Evolutionary conservation across 331 rosid species (phyloP).

Genomic region (Quercus tomentella): DNA sequence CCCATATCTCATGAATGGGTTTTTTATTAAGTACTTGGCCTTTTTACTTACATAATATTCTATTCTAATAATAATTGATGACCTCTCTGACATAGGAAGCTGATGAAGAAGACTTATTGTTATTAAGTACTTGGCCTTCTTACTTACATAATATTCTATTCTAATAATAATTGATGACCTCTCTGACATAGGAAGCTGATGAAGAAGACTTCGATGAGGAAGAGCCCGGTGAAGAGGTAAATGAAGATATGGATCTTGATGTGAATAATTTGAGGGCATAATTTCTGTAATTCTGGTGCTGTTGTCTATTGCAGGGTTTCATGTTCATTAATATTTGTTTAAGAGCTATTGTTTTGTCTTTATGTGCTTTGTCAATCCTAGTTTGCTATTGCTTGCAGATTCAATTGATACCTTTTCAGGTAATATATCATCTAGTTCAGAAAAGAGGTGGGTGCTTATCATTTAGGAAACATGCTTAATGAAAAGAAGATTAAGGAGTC

Average conservation of each 20-base stretch:
- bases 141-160: neutral
- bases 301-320: neutral
- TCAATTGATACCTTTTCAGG: neutral
- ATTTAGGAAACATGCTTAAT: neutral
- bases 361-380: neutral
- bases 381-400: neutral
- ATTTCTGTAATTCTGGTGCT: neutral
- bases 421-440: neutral
- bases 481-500: neutral
- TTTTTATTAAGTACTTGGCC: neutral
- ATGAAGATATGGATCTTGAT: neutral
- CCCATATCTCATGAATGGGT: neutral
- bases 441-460: neutral
- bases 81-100: slow-evolving; percentile 50
- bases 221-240: slow-evolving; percentile 75
- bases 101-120: too few species aligned
- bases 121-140: neutral
- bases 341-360: neutral
- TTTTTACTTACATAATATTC: neutral
- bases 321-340: neutral
- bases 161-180: slow-evolving; percentile 23
- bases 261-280: neutral
- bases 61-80: slow-evolving; percentile 24
- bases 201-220: slow-evolving; percentile 80
- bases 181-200: slow-evolving; percentile 62